Evolutionary conservation across 2,329 filamentous ascomycete species (phyloP).

Genomic region (Penicillium sp.): DNA sequence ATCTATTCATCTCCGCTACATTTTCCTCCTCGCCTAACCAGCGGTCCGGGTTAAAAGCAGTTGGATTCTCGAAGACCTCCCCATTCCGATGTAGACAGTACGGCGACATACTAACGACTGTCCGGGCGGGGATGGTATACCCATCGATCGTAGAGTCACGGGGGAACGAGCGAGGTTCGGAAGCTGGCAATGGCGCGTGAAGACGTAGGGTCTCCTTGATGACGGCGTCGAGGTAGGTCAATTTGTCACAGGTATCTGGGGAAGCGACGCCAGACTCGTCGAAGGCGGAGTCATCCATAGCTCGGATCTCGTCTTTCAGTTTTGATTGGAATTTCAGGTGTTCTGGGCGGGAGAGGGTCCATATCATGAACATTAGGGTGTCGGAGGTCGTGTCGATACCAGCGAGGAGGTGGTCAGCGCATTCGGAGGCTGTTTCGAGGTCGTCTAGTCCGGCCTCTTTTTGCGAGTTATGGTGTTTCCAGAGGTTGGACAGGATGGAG

Average conservation of each 20-base stretch:
- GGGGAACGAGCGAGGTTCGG: conserved; percentile 48
- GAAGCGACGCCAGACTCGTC: conserved; percentile 38
- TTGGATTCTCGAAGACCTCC: conserved; percentile 33
- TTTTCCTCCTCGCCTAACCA: conserved; percentile 31
- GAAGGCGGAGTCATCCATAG: conserved; percentile 25
- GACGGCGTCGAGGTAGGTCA: conserved; percentile 53
- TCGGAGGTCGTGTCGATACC: conserved; percentile 61
- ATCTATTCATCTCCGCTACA: conserved; percentile 35
- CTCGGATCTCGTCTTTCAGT: conserved; percentile 52
- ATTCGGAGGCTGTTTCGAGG: conserved; percentile 57
- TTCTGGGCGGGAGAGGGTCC: conserved; percentile 52
- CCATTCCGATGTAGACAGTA: conserved; percentile 40
- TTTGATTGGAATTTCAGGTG: conserved; percentile 50
- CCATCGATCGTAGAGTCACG: conserved; percentile 40
- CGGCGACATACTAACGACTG: conserved; percentile 37
- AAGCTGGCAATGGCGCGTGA: conserved; percentile 55
- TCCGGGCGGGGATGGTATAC: conserved; percentile 36
- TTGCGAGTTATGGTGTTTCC: conserved; percentile 35
- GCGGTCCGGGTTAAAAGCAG: conserved; percentile 37
- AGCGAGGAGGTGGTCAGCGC: conserved; percentile 58
- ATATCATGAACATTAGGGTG: conserved; percentile 56
- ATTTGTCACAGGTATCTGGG: conserved; percentile 42
- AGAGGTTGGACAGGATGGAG: conserved; percentile 46
- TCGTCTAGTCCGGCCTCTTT: conserved; percentile 39
- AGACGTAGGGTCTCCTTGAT: conserved; percentile 57